phyloP scores from a whole-genome alignment of 257 asterid species.

The Penstemon eatonii region DNA sequence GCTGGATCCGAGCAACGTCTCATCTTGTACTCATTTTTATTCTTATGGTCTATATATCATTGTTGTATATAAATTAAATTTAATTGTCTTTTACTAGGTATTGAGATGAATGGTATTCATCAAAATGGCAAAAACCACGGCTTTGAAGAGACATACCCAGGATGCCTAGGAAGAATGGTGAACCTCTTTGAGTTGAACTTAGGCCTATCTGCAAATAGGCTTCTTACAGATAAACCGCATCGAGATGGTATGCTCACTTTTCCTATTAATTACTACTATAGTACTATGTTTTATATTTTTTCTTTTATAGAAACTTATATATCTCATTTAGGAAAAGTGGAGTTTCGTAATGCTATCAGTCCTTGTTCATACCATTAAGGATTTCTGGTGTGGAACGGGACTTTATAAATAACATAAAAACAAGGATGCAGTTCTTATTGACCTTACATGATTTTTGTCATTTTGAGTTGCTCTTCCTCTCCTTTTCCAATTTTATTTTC shows the following conservation, averaged over 20 bases:
- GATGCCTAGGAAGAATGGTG: slow-evolving; percentile 94
- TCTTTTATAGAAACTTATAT: slow-evolving; percentile 8
- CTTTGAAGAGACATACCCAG: slow-evolving; percentile 60
- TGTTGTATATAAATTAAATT: slow-evolving; percentile 24
- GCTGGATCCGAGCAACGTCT: slow-evolving; percentile 25
- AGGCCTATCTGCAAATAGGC: slow-evolving; percentile 62
- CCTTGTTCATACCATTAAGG: background rate
- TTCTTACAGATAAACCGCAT: slow-evolving; percentile 80
- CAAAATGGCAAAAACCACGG: slow-evolving; percentile 41
- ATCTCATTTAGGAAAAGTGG: slow-evolving; percentile 6
- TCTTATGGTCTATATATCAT: slow-evolving; percentile 13
- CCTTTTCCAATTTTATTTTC: background rate
- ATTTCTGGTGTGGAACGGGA: slow-evolving; percentile 6
- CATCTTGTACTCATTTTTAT: slow-evolving; percentile 9
- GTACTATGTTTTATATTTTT: slow-evolving; percentile 4
- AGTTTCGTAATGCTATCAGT: slow-evolving; percentile 1
- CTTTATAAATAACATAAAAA: slow-evolving; percentile 11
- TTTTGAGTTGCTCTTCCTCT: slow-evolving; percentile 1
- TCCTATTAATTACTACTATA: background rate
- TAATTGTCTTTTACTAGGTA: slow-evolving; percentile 41
- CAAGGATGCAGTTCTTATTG: slow-evolving; percentile 14
- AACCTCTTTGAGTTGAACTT: slow-evolving; percentile 75
- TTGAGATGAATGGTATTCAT: slow-evolving; percentile 70
- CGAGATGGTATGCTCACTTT: slow-evolving; percentile 53
- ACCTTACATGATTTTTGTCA: slow-evolving; percentile 9